A percentile compares a stretch with the other conserved stretches of the same genome.
Evolutionary conservation across 805 yeast genomes (phyloP).

Genomic region (Candida quercuum): DNA sequence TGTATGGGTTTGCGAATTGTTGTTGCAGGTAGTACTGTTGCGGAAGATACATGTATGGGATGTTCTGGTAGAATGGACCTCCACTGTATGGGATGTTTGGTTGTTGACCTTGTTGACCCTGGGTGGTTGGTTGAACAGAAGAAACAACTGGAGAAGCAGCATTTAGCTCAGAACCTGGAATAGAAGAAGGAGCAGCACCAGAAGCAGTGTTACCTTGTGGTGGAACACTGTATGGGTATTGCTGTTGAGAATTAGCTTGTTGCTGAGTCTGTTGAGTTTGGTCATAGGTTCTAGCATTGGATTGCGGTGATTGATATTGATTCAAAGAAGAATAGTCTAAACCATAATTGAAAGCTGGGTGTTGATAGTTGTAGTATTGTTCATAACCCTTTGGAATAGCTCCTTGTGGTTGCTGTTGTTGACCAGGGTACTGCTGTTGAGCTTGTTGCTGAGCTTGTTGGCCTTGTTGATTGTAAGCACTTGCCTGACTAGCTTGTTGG

Average conservation of each 20-base stretch:
- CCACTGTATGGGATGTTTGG: slow-evolving; percentile 17
- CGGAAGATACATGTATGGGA: slow-evolving; percentile 25
- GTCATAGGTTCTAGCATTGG: slow-evolving; percentile 7
- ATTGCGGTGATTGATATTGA: slow-evolving; percentile 3
- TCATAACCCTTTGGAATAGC: slow-evolving; percentile 31
- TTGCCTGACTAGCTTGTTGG: slow-evolving; percentile 5
- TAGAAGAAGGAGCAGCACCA: slow-evolving; percentile 10
- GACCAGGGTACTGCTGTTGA: slow-evolving; percentile 15
- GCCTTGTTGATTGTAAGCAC: slow-evolving; percentile 5
- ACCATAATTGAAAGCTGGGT: slow-evolving; percentile 12
- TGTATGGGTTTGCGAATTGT: slow-evolving; percentile 8
- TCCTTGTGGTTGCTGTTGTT: slow-evolving; percentile 12
- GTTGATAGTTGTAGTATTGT: slow-evolving; percentile 20
- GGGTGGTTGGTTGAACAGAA: slow-evolving; percentile 22
- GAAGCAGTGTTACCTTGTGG: slow-evolving; percentile 18
- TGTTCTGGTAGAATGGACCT: slow-evolving; percentile 13
- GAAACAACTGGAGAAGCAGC: slow-evolving; percentile 25
- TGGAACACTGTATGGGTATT: slow-evolving; percentile 22
- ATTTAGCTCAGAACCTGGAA: slow-evolving; percentile 15
- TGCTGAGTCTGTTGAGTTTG: slow-evolving; percentile 13
- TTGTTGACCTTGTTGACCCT: too few relatives aligned
- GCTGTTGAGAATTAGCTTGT: slow-evolving; percentile 14
- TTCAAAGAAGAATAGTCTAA: slow-evolving; percentile 9
- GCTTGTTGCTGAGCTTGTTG: slow-evolving; percentile 12
- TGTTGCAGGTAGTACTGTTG: slow-evolving; percentile 14